These are phyloP conservation scores for Pythium oligandrum DNA, from an alignment of 352 stramenopile species.

Conservation along the genomic window DNA sequence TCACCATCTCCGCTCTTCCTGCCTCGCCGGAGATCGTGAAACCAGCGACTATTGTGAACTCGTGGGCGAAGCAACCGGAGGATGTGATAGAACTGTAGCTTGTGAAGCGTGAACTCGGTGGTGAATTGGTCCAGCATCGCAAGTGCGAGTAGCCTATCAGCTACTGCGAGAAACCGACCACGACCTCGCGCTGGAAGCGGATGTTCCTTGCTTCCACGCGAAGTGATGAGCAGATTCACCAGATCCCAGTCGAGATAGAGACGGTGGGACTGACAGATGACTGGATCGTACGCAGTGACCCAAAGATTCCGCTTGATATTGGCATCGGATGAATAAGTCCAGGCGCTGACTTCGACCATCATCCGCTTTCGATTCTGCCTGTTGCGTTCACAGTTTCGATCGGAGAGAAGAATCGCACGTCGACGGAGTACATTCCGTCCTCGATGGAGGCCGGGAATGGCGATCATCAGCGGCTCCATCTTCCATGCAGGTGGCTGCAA, in stretches of 20 bases:
- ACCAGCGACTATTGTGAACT: constrained; percentile 55
- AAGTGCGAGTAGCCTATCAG: constrained; percentile 41
- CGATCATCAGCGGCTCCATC: constrained; percentile 21
- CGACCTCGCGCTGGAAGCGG: constrained; percentile 8
- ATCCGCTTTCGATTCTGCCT: constrained; percentile 20
- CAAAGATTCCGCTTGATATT: constrained; percentile 21
- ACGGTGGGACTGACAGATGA: constrained; percentile 26
- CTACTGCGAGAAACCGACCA: constrained; percentile 19
- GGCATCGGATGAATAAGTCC: constrained; percentile 6
- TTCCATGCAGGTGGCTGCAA: constrained; percentile 34
- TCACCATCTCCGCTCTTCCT: constrained; percentile 68
- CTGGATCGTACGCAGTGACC: constrained; percentile 56
- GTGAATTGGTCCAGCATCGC: constrained; percentile 75
- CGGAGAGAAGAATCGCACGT: constrained; percentile 25
- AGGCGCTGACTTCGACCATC: constrained; percentile 47
- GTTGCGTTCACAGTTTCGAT: constrained; percentile 9
- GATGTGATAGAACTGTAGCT: constrained; percentile 67
- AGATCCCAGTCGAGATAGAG: constrained; percentile 74
- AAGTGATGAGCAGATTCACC: constrained; percentile 39
- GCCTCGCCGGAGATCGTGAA: constrained; percentile 43
- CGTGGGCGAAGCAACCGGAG: constrained; percentile 43
- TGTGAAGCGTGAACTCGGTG: constrained; percentile 53
- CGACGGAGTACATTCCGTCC: constrained; percentile 37
- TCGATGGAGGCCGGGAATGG: constrained; percentile 41
- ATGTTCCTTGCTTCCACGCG: constrained; percentile 1